phyloP scores from a whole-genome alignment of 805 yeast genomes.

The Barnettozyma californica region DNA sequence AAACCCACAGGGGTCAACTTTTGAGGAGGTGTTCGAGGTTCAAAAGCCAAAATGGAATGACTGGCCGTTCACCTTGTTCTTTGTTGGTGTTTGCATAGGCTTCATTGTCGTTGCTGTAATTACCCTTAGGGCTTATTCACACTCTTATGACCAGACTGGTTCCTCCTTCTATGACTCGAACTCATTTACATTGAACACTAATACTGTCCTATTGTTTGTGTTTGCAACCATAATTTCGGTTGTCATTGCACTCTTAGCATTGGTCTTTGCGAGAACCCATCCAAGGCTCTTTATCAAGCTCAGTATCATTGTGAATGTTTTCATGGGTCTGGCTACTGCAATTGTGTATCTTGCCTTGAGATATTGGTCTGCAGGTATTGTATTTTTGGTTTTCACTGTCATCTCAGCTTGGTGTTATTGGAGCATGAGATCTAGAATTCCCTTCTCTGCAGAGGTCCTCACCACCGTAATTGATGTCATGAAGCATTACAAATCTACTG shows the following conservation, averaged over 20 bases:
- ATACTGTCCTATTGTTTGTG: constrained; percentile 64
- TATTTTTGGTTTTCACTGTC: constrained; percentile 59
- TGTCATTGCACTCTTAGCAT: constrained; percentile 50
- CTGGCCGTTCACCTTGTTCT: constrained; percentile 59
- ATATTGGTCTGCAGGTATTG: constrained; percentile 79
- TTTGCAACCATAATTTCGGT: constrained; percentile 59
- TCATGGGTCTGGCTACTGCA: constrained; percentile 69
- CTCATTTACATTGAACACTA: constrained; percentile 64
- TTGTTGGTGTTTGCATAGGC: constrained; percentile 48
- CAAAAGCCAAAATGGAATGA: constrained; percentile 65
- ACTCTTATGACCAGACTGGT: constrained; percentile 52
- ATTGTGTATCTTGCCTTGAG: constrained; percentile 62
- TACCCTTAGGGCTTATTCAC: constrained; percentile 57
- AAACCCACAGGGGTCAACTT: constrained; percentile 38
- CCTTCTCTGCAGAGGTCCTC: constrained; percentile 66
- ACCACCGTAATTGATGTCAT: constrained; percentile 74
- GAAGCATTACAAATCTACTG: constrained; percentile 63
- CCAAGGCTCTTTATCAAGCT: constrained; percentile 64
- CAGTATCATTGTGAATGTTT: constrained; percentile 62
- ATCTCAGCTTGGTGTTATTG: constrained; percentile 68
- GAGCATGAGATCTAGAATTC: constrained; percentile 65
- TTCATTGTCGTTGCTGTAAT: constrained; percentile 67
- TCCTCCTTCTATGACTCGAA: constrained; percentile 51
- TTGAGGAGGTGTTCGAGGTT: constrained; percentile 65
- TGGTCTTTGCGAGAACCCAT: constrained; percentile 54